A percentile compares a stretch with the other conserved stretches of the same genome.
These are phyloP conservation scores for Selaginella moellendorffii DNA, from an alignment of 75 land plant genomes.

Conservation along the genomic window DNA sequence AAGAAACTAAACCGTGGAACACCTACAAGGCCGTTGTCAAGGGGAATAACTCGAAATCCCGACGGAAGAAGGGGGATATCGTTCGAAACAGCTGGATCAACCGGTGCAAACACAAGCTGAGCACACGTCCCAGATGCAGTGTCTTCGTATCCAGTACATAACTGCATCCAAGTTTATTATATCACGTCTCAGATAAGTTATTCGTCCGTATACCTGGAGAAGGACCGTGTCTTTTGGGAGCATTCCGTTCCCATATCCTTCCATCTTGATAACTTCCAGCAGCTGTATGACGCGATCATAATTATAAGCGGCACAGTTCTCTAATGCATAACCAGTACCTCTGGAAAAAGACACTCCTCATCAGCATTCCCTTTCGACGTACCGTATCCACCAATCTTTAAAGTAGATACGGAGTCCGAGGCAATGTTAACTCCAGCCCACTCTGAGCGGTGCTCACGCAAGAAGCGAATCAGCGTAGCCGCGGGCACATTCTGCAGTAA, in stretches of 20 bases:
- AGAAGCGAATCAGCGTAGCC: slow-evolving; percentile 21
- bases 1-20: no score
- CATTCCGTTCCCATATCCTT: slow-evolving; percentile 13
- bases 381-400: neutral
- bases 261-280: slow-evolving; percentile 5
- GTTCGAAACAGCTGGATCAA: slow-evolving; percentile 13
- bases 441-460: slow-evolving; percentile 31
- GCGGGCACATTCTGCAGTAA: slow-evolving; percentile 35
- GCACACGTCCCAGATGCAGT: slow-evolving; percentile 8
- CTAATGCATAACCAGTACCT: neutral
- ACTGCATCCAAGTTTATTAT: no score
- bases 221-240: slow-evolving; percentile 19
- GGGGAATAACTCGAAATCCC: slow-evolving; percentile 15
- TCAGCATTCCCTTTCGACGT: neutral
- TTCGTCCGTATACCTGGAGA: no score
- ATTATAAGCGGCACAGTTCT: neutral
- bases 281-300: neutral
- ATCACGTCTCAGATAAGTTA: no score
- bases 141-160: slow-evolving; percentile 3
- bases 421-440: slow-evolving; percentile 24
- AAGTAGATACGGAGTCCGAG: slow-evolving; percentile 4
- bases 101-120: slow-evolving; percentile 18
- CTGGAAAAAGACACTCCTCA: neutral
- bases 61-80: slow-evolving; percentile 15
- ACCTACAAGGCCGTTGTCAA: slow-evolving; percentile 2